These are phyloP conservation scores for Pythium biforme DNA, from an alignment of 352 stramenopile genomes.

Conservation along the genomic window DNA sequence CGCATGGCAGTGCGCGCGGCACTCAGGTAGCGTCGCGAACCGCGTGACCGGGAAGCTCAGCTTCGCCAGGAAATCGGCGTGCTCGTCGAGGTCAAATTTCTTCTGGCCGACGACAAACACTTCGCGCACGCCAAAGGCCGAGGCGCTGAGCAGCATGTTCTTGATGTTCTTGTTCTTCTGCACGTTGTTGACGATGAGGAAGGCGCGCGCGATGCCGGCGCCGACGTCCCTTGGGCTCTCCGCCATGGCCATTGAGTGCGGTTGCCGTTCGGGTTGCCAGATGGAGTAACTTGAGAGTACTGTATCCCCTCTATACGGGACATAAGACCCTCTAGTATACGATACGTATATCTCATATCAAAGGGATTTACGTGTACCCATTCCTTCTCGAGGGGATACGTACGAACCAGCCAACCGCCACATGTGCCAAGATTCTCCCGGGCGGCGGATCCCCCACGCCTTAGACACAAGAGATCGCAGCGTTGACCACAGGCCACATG, in stretches of 20 bases:
- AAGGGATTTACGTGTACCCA: not conserved
- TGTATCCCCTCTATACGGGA: not conserved
- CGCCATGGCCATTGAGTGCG: constrained; percentile 12
- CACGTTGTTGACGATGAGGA: constrained; percentile 93
- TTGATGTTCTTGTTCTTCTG: constrained; percentile 90
- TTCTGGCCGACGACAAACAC: constrained; percentile 90
- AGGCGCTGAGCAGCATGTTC: constrained; percentile 82
- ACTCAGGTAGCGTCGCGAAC: constrained; percentile 83
- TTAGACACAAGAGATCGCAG: too few relatives aligned
- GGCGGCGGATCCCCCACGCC: too few relatives aligned
- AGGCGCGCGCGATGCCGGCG: constrained; percentile 29
- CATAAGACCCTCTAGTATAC: not conserved
- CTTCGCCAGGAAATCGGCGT: constrained; percentile 42
- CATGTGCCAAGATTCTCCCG: not conserved
- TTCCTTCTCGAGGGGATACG: not conserved
- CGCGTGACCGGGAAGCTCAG: constrained; percentile 57
- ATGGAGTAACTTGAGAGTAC: too few relatives aligned
- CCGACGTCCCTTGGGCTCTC: not conserved
- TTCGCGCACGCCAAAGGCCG: constrained; percentile 76
- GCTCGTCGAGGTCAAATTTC: constrained; percentile 66
- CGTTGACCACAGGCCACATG: too few relatives aligned
- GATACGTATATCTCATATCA: not conserved
- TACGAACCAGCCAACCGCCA: not conserved
- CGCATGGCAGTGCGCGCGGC: constrained; percentile 56
- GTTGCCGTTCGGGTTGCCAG: too few relatives aligned